phyloP scores from a whole-genome alignment of 176 grass and related monocot species.

The Poa pratensis region DNA sequence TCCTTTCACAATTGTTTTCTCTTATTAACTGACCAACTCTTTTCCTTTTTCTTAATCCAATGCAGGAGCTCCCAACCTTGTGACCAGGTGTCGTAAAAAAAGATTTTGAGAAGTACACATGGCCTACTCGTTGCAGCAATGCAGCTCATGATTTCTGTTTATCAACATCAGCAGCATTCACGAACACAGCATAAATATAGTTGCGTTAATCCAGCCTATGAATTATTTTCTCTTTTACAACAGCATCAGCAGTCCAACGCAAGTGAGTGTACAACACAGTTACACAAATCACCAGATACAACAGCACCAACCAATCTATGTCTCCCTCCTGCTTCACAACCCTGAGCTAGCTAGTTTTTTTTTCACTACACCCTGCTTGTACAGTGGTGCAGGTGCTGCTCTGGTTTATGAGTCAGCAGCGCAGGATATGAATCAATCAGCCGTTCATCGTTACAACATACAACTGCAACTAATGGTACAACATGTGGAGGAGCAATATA shows the following conservation, averaged over 20 bases:
- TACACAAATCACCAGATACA: slow-evolving; percentile 4
- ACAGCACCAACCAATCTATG: slow-evolving; percentile 21
- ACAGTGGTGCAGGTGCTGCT: background rate
- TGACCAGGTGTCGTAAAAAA: too few species aligned
- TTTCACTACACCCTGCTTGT: background rate
- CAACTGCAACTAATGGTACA: background rate
- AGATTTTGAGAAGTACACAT: too few species aligned
- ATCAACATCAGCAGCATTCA: too few species aligned
- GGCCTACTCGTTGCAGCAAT: too few species aligned
- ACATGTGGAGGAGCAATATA: background rate
- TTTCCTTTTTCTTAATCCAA: too few species aligned
- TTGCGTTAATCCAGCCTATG: background rate
- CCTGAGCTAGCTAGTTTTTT: background rate
- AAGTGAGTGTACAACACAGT: background rate
- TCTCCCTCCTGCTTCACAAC: background rate
- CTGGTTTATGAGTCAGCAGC: background rate
- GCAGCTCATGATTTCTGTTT: too few species aligned
- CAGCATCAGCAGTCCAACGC: background rate
- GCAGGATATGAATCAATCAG: slow-evolving; percentile 15
- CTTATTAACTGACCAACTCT: too few species aligned
- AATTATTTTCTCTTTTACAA: background rate
- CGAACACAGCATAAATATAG: too few species aligned
- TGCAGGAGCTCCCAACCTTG: too few species aligned
- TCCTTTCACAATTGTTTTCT: too few species aligned
- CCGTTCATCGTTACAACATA: background rate